These are phyloP conservation scores for Lactifluus volemus DNA, from an alignment of 768 basidiomycete genomes.

Conservation along the genomic window DNA sequence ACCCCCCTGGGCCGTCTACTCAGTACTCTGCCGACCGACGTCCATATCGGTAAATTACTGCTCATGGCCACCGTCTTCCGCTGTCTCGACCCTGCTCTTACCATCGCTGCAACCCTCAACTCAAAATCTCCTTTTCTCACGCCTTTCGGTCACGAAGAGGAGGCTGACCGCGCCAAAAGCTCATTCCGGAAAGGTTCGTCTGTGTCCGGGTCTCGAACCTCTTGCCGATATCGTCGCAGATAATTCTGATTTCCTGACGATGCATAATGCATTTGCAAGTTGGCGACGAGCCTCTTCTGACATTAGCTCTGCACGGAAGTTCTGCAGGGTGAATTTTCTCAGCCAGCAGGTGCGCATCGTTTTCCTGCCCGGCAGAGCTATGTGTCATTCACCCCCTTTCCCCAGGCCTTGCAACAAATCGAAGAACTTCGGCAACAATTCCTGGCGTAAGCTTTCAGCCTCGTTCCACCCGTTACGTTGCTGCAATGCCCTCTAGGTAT, in stretches of 20 bases:
- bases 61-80: conserved; percentile 75
- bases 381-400: neutral
- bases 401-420: conserved; percentile 85
- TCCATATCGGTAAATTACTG: conserved; percentile 91
- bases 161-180: conserved; percentile 77
- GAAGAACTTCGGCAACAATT: conserved; percentile 89
- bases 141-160: conserved; percentile 79
- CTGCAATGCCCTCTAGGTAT: conserved; percentile 41
- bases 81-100: conserved; percentile 93
- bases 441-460: conserved; percentile 19
- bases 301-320: conserved; percentile 51
- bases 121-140: conserved; percentile 90
- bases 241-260: conserved; percentile 90
- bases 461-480: conserved; percentile 2
- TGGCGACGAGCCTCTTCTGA: conserved; percentile 77
- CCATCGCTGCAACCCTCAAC: conserved; percentile 87
- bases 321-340: conserved; percentile 72
- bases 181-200: conserved; percentile 52
- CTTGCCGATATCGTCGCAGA: conserved; percentile 37
- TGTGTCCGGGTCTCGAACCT: no score
- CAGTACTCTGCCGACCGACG: conserved; percentile 90
- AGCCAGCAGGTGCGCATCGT: conserved; percentile 58
- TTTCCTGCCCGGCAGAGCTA: no score
- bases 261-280: conserved; percentile 81
- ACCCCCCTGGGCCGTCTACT: conserved; percentile 89